phyloP scores from a whole-genome alignment of 306 rosid species.

The Dryas octopetala region DNA sequence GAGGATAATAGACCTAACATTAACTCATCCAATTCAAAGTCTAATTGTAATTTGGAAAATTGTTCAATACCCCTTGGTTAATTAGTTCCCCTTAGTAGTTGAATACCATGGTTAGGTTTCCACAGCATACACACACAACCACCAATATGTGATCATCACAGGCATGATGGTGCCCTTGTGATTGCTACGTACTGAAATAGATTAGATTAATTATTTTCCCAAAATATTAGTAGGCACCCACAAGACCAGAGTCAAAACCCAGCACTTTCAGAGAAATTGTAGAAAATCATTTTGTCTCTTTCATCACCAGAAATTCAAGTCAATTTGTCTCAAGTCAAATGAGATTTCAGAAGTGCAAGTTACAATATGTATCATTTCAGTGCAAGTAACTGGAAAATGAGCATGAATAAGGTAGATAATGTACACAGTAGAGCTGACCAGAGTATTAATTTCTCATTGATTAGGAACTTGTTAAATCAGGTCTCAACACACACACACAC shows the following conservation, averaged over 20 bases:
- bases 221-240: background rate
- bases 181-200: background rate
- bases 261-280: too few species aligned
- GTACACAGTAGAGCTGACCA: background rate
- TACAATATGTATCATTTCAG: constrained; percentile 27
- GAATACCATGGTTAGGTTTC: constrained; percentile 3
- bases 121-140: background rate
- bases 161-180: too few species aligned
- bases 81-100: background rate
- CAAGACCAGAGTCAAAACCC: constrained; percentile 17
- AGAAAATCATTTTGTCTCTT: too few species aligned
- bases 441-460: background rate
- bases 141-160: background rate
- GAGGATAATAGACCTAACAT: background rate
- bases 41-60: constrained; percentile 2
- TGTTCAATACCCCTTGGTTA: background rate
- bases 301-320: constrained; percentile 9
- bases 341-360: constrained; percentile 40
- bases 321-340: constrained; percentile 13
- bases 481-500: background rate
- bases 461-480: background rate
- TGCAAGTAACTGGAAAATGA: constrained; percentile 26
- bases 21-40: background rate
- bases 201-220: background rate
- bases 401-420: background rate